Base-by-base conservation (phyloP, 140 eudicot genomes). In the Eryngium alpinum region DNA sequence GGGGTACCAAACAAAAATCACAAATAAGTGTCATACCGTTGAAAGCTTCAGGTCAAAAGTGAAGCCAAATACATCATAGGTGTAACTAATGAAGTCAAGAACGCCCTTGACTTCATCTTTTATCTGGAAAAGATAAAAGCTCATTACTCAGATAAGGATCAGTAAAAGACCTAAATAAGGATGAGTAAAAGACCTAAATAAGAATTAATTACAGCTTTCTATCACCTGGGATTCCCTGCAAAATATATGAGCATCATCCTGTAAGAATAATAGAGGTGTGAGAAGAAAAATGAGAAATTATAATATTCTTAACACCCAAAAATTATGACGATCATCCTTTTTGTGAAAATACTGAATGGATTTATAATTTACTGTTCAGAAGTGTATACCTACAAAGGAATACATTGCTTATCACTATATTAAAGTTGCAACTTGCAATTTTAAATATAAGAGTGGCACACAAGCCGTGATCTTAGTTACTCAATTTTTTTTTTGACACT, bases 161-260 rank as follows among this genome's bases (percentile, higher is more conserved):
- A 12, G 34, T 70, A 33, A 33, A 51, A 57, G 33, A 31, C 12
- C 15, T 34, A 33, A 69, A 33, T 21, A 52, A 25, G 15, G 17
- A 33, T n/a, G 19, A 79, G 21, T 14, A 66, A 80, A 6, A 1
- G 10, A 76, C 80, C 62, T 82, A 74, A 53, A 56, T n/a, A n/a
- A n/a, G n/a, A n/a, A n/a, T n/a, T n/a, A n/a, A n/a, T n/a, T n/a
- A n/a, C n/a, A n/a, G n/a, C n/a, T 77, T 10, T 21, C 79, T 74
- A 85, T 89, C 82, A 91, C 99, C 89, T 96, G 99, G 67, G 94
- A 88, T 84, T 96, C 97, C 87, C 97, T 89, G 88, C 99, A 96
- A 89, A 96, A 96, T 81, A 96, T 96, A 84, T 96, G 99, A 17
- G 99, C 99, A 88, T 96, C 99, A 85, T 96, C 99, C 99, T 96